Evolutionary conservation across 768 basidiomycete species (phyloP), one percentile per base, ranked within the genome.

Genomic region (Hortiboletus flavorubellus): DNA sequence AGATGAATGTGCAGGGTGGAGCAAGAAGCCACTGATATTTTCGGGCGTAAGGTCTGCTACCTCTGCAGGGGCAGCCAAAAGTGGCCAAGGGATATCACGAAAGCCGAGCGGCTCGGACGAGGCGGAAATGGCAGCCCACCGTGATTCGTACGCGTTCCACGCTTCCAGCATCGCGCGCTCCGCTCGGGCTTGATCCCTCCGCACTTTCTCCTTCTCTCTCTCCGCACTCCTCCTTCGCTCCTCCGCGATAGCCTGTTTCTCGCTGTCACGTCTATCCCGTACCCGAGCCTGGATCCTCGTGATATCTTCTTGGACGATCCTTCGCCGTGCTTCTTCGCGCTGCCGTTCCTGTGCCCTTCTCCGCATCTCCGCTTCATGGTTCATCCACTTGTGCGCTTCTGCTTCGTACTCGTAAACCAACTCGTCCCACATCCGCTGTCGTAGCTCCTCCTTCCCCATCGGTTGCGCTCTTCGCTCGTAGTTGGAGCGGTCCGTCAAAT

Each of bases 61-160:
- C 41, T 61, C 66, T 21, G 59, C 60, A n/a, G 84, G 82, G 12
- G 67, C 62, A 12, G 64, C 58, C 47, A 77, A 67, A 56, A 82
- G 60, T 34, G 89, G 89, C 91, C 90, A 93, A 10, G 90, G 90
- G 46, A 89, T 81, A 44, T 75, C 76, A 40, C 74, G 69, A 74
- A 92, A 91, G 0, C 72, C 70, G 43, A 91, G 73, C 21, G 69
- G 59, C 44, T 78, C 79, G 14, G 77, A 67, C n/a, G 79, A 75
- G 8, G 70, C 64, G 30, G 69, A 61, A 55, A 89, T 65, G 54
- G 70, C 69, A n/a, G 71, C 63, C 90, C 89, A 92, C 53, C 80
- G 77, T 35, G 72, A 68, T 68, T 92, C 87, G 71, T 92, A 88
- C 47, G 61, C 68, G 45, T 70, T 61, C 87, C 87, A 90, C 6